Evolutionary conservation across 495 filamentous ascomycete genomes (phyloP), one percentile per base, ranked within the genome.

Genomic region (Aspergillus cavernicola): DNA sequence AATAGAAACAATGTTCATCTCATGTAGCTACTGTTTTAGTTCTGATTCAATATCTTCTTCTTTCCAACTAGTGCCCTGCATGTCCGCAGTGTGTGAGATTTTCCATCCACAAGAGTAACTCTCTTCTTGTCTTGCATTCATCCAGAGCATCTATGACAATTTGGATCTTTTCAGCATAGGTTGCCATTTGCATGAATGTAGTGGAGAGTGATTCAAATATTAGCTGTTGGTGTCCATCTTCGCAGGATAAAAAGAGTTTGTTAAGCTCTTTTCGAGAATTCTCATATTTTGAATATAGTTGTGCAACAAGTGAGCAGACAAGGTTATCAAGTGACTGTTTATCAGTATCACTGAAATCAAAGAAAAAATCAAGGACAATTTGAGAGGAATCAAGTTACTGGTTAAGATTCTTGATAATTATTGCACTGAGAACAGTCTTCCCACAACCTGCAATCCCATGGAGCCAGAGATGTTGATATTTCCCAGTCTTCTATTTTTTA

Each of bases 391-490:
- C 1, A 31, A 19, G 11, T 40, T 52, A n/a, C 15, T 56, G 20
- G 22, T 49, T 24, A n/a, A 68, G 41, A 37, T 71, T 32, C 23
- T 61, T 54, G 20, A 75, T 59, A 6, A 66, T 52, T 1, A 56
- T 65, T 4, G 67, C 61, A 39, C 59, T 59, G 26, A 73, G 59
- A 10, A 72, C 55, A 3, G 68, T 65, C 39, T 74, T 74, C n/a
- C 69, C 71, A 32, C 61, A 66, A 10, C 69, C 69, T 43, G 68
- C 60, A 45, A 60, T 69, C 12, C 69, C 70, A 52, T 70, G 50
- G 10, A 74, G 53, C 69, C 69, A 74, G 11, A 71, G 24, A 16
- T 63, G 23, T 10, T 60, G 60, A 16, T 45, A 38, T 12, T 37
- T 28, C 4, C 42, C 45, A 2, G 18, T 24, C 13, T 58, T 52